Evolutionary conservation across 495 filamentous ascomycete species (phyloP).

Genomic region (Daldinia loculata): DNA sequence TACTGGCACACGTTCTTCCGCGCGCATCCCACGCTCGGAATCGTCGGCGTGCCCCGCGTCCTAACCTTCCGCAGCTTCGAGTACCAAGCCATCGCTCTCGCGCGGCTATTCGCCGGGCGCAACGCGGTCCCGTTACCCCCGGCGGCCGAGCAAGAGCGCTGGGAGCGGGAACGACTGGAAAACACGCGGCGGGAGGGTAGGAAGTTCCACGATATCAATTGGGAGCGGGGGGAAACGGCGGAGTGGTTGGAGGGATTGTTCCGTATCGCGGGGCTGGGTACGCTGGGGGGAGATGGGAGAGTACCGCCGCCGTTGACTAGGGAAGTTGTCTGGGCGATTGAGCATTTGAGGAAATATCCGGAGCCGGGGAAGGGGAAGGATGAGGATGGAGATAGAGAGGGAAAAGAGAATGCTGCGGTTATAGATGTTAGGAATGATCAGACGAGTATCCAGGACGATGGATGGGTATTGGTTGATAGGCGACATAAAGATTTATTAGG

Average conservation of each 20-base stretch:
- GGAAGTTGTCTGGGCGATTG: conserved; percentile 57
- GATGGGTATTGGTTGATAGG: conserved; percentile 44
- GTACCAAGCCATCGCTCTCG: conserved; percentile 60
- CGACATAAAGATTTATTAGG: conserved; percentile 41
- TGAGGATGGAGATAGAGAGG: conserved; percentile 8
- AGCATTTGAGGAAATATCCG: conserved; percentile 60
- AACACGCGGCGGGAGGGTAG: conserved; percentile 33
- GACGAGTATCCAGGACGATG: conserved; percentile 10
- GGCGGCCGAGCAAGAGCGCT: conserved; percentile 47
- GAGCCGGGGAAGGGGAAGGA: conserved; percentile 47
- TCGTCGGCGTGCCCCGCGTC: conserved; percentile 55
- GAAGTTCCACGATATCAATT: conserved; percentile 60
- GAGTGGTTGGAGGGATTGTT: conserved; percentile 54
- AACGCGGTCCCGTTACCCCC: conserved; percentile 46
- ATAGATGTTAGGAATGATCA: background rate
- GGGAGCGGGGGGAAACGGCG: conserved; percentile 56
- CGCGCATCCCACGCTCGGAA: conserved; percentile 51
- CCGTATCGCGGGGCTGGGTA: conserved; percentile 53
- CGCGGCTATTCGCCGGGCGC: conserved; percentile 54
- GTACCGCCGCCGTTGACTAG: conserved; percentile 53
- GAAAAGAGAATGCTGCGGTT: conserved; percentile 7
- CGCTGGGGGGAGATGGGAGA: conserved; percentile 54
- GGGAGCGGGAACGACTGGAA: conserved; percentile 50
- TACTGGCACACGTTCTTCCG: conserved; percentile 60
- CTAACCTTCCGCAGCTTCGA: conserved; percentile 62